Conservation (phyloP, 2,329 filamentous ascomycete species). For the Pseudocercospora macadamiae region DNA sequence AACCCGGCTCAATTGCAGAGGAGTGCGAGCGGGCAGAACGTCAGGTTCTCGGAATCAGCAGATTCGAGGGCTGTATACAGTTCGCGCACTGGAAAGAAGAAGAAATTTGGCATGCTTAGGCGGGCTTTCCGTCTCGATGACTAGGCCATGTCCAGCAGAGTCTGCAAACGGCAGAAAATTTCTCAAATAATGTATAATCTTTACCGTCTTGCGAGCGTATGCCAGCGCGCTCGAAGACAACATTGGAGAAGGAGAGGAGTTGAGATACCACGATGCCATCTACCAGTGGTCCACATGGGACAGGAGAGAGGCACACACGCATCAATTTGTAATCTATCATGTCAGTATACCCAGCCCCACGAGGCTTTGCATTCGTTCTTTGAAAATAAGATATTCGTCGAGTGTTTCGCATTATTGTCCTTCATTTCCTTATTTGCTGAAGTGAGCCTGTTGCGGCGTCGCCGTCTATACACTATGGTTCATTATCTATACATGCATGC, state of each 20-base stretch:
- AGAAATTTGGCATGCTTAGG: slow-evolving; percentile 69
- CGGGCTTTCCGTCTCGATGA: slow-evolving; percentile 66
- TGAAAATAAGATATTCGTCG: neutral
- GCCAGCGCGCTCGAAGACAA: neutral
- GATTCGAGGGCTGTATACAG: slow-evolving; percentile 38
- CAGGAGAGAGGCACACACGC: neutral
- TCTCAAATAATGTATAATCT: slow-evolving; percentile 8
- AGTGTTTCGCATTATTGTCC: neutral
- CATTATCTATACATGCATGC: neutral
- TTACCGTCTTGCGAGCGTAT: neutral
- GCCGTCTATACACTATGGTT: neutral
- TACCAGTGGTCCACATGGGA: neutral
- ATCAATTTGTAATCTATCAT: slow-evolving; percentile 6
- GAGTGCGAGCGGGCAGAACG: slow-evolving; percentile 15
- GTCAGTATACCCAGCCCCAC: slow-evolving; percentile 8
- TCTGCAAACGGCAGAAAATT: neutral
- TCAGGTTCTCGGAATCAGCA: slow-evolving; percentile 20
- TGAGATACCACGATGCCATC: neutral
- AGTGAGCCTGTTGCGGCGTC: neutral
- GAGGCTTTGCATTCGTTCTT: neutral
- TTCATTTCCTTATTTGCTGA: neutral
- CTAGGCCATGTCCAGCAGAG: slow-evolving; percentile 34
- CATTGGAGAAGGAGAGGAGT: neutral
- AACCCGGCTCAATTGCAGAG: neutral
- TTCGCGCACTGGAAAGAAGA: slow-evolving; percentile 53